Percentiles rank a stretch among this genome's conserved stretches.
Conservation (phyloP, 1,284 basidiomycete genomes). For the Amylostereum areolatum region DNA sequence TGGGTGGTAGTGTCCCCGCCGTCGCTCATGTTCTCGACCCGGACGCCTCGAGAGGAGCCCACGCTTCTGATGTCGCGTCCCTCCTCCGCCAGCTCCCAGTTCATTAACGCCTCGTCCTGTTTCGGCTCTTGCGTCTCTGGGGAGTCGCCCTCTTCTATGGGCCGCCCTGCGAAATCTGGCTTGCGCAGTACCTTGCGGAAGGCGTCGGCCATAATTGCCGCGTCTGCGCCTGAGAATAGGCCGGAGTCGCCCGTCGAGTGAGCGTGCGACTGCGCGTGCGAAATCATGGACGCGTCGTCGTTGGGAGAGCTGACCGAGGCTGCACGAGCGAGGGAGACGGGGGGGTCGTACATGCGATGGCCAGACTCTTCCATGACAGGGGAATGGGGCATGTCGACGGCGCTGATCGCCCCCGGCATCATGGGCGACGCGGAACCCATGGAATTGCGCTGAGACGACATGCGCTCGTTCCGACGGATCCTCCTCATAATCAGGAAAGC, state of each 20-base stretch:
- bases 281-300: conserved; percentile 61
- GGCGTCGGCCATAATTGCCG: conserved; percentile 83
- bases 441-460: conserved; percentile 55
- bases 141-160: conserved; percentile 64
- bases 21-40: conserved; percentile 64
- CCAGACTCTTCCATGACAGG: conserved; percentile 35
- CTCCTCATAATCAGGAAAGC: conserved; percentile 67
- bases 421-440: conserved; percentile 77
- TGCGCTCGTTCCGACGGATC: conserved; percentile 45
- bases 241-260: conserved; percentile 52
- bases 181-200: conserved; percentile 79
- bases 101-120: conserved; percentile 51
- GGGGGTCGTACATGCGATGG: conserved; percentile 12
- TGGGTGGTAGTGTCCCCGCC: conserved; percentile 36
- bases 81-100: conserved; percentile 72
- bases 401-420: conserved; percentile 54
- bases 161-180: conserved; percentile 67
- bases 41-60: conserved; percentile 67
- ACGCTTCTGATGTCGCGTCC: conserved; percentile 78
- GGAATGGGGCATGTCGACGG: conserved; percentile 37
- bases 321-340: conserved; percentile 28
- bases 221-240: conserved; percentile 74
- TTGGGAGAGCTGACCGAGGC: conserved; percentile 49
- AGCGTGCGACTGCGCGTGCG: conserved; percentile 50
- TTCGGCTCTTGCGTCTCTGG: conserved; percentile 39